Percentiles rank a stretch among this genome's conserved stretches.
Conservation (phyloP, 164 flowering plant species). For the Amborella trichopoda region DNA sequence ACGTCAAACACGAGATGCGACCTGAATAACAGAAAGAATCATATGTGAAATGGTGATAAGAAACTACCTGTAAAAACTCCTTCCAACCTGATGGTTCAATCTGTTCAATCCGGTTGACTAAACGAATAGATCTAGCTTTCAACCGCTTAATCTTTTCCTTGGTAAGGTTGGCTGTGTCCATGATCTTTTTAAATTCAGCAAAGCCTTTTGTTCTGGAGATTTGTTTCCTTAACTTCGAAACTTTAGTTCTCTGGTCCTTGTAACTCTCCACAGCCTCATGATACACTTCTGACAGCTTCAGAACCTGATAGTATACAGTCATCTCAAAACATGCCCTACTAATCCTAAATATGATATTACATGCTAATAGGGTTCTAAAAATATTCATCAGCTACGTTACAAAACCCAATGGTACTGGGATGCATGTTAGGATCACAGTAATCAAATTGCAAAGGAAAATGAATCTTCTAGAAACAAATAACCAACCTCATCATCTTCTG, state of each 20-base stretch:
- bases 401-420: too few species aligned
- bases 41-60: too few species aligned
- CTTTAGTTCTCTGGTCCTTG: slow-evolving; percentile 68
- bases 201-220: slow-evolving; percentile 72
- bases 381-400: too few species aligned
- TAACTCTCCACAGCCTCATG: slow-evolving; percentile 44
- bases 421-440: too few species aligned
- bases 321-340: too few species aligned
- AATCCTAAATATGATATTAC: too few species aligned
- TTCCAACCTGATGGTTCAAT: slow-evolving; percentile 99
- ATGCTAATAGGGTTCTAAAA: too few species aligned
- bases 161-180: slow-evolving; percentile 46
- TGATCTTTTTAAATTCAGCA: slow-evolving; percentile 62
- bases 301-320: slow-evolving; percentile 33
- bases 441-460: too few species aligned
- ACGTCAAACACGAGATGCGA: too few species aligned
- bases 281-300: slow-evolving; percentile 44
- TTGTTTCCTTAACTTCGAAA: slow-evolving; percentile 76
- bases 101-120: slow-evolving; percentile 58
- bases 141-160: slow-evolving; percentile 75
- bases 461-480: too few species aligned
- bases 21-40: too few species aligned
- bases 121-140: slow-evolving; percentile 56
- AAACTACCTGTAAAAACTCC: slow-evolving; percentile 70
- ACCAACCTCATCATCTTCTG: slow-evolving; percentile 74